A percentile compares a stretch with the other conserved stretches of the same genome.
Evolutionary conservation across 2,329 filamentous ascomycete species (phyloP).

Genomic region (Aspergillus alliaceus): DNA sequence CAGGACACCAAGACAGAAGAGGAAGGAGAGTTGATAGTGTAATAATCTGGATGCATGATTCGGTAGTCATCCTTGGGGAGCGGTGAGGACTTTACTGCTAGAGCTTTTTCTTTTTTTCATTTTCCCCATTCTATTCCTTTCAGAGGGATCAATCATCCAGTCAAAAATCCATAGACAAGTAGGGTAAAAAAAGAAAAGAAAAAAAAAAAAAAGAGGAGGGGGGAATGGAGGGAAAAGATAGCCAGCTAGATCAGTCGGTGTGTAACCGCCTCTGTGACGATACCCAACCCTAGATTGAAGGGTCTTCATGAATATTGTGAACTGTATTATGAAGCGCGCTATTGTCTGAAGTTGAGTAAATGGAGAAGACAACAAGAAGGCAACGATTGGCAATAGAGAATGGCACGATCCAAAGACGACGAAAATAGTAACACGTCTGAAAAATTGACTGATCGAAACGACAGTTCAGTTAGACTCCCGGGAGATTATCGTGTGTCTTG

Average conservation of each 20-base stretch:
- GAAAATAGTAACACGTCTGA: neutral
- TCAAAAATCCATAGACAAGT: too few species aligned
- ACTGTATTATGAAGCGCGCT: neutral
- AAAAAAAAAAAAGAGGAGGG: too few species aligned
- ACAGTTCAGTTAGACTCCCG: neutral
- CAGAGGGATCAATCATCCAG: neutral
- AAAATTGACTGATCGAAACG: neutral
- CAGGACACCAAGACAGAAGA: neutral
- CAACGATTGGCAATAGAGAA: neutral
- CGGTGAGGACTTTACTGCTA: neutral
- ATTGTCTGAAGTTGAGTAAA: neutral
- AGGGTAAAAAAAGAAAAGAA: too few species aligned
- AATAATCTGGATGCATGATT: neutral
- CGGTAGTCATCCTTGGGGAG: constrained; percentile 4
- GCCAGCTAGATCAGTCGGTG: neutral
- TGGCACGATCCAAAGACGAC: neutral
- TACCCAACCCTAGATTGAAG: neutral
- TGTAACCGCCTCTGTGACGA: constrained; percentile 4
- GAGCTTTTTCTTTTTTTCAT: neutral
- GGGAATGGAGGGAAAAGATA: neutral
- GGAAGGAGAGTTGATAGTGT: constrained; percentile 2
- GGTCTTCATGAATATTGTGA: neutral
- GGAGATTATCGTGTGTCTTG: neutral
- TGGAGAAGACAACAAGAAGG: neutral
- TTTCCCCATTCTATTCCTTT: neutral